Evolutionary conservation across 495 filamentous ascomycete genomes (phyloP).

Genomic region (Friedmanniomyces endolithicus): DNA sequence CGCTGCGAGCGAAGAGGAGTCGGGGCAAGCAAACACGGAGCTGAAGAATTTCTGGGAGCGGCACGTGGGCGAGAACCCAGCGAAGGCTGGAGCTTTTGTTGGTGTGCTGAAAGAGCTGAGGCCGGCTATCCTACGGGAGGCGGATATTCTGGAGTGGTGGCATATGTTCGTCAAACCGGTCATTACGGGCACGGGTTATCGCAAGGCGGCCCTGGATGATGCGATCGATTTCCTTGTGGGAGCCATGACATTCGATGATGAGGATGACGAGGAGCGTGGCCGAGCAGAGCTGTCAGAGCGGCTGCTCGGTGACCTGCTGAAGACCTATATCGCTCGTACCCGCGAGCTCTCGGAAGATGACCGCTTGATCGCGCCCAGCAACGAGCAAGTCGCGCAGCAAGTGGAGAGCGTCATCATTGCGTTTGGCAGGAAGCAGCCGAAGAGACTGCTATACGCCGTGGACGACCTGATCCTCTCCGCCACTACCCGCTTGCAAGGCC

Average conservation of each 20-base stretch:
- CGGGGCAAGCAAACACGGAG: constrained; percentile 54
- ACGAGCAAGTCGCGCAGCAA: constrained; percentile 37
- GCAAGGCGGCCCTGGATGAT: constrained; percentile 47
- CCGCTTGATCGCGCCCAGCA: constrained; percentile 32
- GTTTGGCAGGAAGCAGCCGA: constrained; percentile 55
- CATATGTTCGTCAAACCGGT: constrained; percentile 47
- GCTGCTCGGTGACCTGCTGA: constrained; percentile 43
- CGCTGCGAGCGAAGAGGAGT: constrained; percentile 43
- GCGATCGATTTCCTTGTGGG: constrained; percentile 44
- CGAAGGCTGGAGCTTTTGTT: constrained; percentile 49
- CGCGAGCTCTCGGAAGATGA: constrained; percentile 30
- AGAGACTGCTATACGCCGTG: constrained; percentile 49
- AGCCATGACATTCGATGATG: constrained; percentile 47
- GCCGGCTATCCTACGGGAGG: constrained; percentile 43
- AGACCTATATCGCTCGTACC: constrained; percentile 46
- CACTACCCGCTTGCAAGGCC: constrained; percentile 42
- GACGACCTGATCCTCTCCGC: constrained; percentile 48
- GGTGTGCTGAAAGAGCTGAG: constrained; percentile 45
- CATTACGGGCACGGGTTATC: constrained; percentile 42
- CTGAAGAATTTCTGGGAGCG: constrained; percentile 47
- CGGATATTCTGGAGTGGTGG: constrained; percentile 52
- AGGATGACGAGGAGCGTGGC: constrained; percentile 33
- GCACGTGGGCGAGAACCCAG: constrained; percentile 39
- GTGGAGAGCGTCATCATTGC: constrained; percentile 41
- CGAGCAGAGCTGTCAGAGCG: constrained; percentile 30